phyloP scores from a whole-genome alignment of 495 filamentous ascomycete species.

The Penicillium daleae region DNA sequence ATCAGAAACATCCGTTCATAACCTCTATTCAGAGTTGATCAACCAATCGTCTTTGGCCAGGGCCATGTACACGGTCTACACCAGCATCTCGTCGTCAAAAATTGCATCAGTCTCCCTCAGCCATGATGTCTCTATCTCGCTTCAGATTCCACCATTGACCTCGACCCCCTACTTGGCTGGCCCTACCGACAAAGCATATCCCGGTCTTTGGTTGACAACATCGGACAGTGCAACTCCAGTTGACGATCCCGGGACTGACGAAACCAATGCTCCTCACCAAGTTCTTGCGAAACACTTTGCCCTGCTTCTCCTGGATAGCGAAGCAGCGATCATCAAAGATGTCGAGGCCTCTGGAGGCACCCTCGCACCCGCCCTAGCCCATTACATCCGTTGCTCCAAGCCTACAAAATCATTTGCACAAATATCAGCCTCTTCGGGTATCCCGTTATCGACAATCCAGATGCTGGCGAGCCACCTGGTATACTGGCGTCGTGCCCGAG shows the following conservation, averaged over 20 bases:
- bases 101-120: conserved; percentile 74
- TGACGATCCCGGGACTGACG: conserved; percentile 64
- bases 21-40: conserved; percentile 63
- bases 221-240: conserved; percentile 70
- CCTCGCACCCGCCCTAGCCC: conserved; percentile 70
- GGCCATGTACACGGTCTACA: conserved; percentile 79
- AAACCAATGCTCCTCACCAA: conserved; percentile 52
- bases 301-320: conserved; percentile 80
- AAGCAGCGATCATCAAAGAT: conserved; percentile 79
- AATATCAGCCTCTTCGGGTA: conserved; percentile 70
- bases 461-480: conserved; percentile 88
- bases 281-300: conserved; percentile 84
- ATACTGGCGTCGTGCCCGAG: conserved; percentile 89
- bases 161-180: conserved; percentile 74
- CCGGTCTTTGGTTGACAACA: conserved; percentile 83
- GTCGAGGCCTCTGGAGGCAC: conserved; percentile 77
- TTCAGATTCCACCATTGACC: conserved; percentile 83
- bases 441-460: conserved; percentile 78
- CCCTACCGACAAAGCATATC: conserved; percentile 63
- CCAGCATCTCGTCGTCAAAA: conserved; percentile 76
- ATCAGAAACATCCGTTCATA: conserved; percentile 43
- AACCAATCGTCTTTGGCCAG: conserved; percentile 76
- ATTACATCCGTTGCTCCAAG: conserved; percentile 81
- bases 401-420: conserved; percentile 86
- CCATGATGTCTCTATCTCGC: conserved; percentile 65